phyloP scores from a whole-genome alignment of 257 asterid species.

The Petunia secreta region DNA sequence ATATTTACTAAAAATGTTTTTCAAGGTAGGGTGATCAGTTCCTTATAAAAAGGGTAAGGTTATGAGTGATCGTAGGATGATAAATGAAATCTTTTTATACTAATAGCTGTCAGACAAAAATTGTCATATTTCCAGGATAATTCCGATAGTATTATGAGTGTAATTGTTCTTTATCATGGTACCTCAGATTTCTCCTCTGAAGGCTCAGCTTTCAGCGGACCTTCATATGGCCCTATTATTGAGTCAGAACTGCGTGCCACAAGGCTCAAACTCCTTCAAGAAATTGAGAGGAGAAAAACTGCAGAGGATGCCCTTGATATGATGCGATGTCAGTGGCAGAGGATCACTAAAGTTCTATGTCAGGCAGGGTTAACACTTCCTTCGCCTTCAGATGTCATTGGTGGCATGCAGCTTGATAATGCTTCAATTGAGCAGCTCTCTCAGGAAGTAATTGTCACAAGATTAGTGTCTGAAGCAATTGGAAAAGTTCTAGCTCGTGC shows the following conservation, averaged over 20 bases:
- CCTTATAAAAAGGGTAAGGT: too few species aligned
- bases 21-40: not conserved
- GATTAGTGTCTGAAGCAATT: constrained; percentile 71
- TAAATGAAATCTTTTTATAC: not conserved
- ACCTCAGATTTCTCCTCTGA: constrained; percentile 68
- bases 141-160: not conserved
- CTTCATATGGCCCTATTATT: constrained; percentile 34
- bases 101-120: constrained; percentile 5
- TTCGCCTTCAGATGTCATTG: constrained; percentile 47
- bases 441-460: constrained; percentile 62
- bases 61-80: not conserved
- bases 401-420: constrained; percentile 40
- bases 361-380: constrained; percentile 73
- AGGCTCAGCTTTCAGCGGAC: constrained; percentile 49
- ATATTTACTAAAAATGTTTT: not conserved
- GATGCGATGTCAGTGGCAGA: constrained; percentile 75
- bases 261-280: constrained; percentile 61
- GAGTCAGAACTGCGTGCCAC: constrained; percentile 50
- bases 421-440: constrained; percentile 47
- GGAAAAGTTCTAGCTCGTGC: constrained; percentile 72
- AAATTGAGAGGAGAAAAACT: constrained; percentile 60
- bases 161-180: not conserved
- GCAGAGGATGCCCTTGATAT: constrained; percentile 61
- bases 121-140: not conserved
- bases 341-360: constrained; percentile 53